Percentiles rank a stretch among this genome's conserved stretches.
Evolutionary conservation across 495 filamentous ascomycete species (phyloP).

Genomic region (Aspergillus carlsbadensis): DNA sequence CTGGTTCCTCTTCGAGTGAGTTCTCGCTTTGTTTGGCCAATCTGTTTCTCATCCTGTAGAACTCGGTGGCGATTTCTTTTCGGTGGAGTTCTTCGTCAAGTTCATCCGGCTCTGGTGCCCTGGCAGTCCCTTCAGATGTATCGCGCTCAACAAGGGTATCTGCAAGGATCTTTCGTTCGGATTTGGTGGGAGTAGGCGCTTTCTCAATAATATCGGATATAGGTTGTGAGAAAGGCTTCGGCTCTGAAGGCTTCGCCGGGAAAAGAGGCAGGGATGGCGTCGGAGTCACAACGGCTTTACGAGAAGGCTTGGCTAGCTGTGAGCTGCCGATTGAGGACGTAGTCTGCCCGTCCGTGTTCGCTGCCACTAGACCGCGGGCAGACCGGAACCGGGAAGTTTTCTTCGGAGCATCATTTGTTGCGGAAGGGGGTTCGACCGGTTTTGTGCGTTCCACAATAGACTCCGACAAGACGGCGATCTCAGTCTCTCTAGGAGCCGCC

Average conservation of each 20-base stretch:
- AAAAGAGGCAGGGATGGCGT: slow-evolving; percentile 35
- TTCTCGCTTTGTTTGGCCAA: slow-evolving; percentile 79
- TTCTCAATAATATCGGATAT: slow-evolving; percentile 36
- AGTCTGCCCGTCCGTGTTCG: slow-evolving; percentile 9
- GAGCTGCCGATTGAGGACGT: slow-evolving; percentile 9
- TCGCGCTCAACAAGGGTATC: slow-evolving; percentile 63
- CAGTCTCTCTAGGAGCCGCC: slow-evolving; percentile 35
- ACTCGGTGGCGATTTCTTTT: slow-evolving; percentile 76
- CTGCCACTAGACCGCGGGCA: slow-evolving; percentile 21
- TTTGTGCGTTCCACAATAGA: slow-evolving; percentile 50
- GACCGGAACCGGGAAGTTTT: slow-evolving; percentile 47
- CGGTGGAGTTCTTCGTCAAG: slow-evolving; percentile 70
- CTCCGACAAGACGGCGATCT: slow-evolving; percentile 35
- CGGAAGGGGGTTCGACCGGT: slow-evolving; percentile 16
- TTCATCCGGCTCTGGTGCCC: slow-evolving; percentile 62
- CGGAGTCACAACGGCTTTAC: slow-evolving; percentile 16
- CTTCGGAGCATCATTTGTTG: slow-evolving; percentile 30
- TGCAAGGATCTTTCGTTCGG: slow-evolving; percentile 57
- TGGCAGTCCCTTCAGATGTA: slow-evolving; percentile 21
- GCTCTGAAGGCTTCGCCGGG: slow-evolving; percentile 42
- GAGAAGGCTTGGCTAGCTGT: slow-evolving; percentile 15
- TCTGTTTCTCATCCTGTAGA: slow-evolving; percentile 72
- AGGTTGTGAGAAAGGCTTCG: slow-evolving; percentile 47
- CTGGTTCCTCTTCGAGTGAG: slow-evolving; percentile 60
- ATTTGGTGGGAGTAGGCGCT: slow-evolving; percentile 27